A percentile compares a stretch with the other conserved stretches of the same genome.
These are phyloP conservation scores for Dendrobium huoshanense DNA, from an alignment of 106 monocot species.

Conservation along the genomic window DNA sequence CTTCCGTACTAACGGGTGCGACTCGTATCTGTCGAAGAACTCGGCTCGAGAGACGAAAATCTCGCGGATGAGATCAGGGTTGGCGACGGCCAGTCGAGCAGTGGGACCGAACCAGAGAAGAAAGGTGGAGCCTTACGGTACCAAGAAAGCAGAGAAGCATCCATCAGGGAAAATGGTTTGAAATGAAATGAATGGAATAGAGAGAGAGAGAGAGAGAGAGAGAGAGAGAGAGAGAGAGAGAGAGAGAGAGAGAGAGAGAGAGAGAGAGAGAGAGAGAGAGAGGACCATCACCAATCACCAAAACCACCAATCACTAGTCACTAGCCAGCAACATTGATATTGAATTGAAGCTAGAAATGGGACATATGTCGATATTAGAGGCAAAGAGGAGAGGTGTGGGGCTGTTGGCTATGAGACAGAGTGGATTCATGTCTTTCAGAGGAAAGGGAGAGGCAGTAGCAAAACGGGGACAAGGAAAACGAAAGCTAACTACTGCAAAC, in stretches of 20 bases:
- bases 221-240: too few relatives aligned
- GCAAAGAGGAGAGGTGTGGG: background rate
- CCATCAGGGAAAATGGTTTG: background rate
- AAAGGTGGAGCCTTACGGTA: conserved; percentile 66
- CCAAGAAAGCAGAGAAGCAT: conserved; percentile 4
- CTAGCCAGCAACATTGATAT: conserved; percentile 3
- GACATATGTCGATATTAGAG: background rate
- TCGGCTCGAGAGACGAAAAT: conserved; percentile 66
- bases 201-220: too few relatives aligned
- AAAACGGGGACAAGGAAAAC: conserved; percentile 20
- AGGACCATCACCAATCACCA: conserved; percentile 1
- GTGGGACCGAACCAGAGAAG: conserved; percentile 88
- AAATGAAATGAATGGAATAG: background rate
- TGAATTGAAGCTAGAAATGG: background rate
- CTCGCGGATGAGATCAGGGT: conserved; percentile 87
- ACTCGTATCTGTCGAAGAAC: conserved; percentile 80
- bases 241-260: too few relatives aligned
- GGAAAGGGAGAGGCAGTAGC: conserved; percentile 8
- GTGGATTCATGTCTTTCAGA: conserved; percentile 7
- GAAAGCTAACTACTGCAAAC: conserved; percentile 19
- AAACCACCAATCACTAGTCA: background rate
- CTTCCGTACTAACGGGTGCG: conserved; percentile 76
- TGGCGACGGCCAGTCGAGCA: conserved; percentile 56
- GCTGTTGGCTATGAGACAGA: background rate
- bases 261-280: too few relatives aligned